Evolutionary conservation across 352 stramenopile species (phyloP), one percentile per base, ranked within the genome.

Genomic region (Pythium chondricola): DNA sequence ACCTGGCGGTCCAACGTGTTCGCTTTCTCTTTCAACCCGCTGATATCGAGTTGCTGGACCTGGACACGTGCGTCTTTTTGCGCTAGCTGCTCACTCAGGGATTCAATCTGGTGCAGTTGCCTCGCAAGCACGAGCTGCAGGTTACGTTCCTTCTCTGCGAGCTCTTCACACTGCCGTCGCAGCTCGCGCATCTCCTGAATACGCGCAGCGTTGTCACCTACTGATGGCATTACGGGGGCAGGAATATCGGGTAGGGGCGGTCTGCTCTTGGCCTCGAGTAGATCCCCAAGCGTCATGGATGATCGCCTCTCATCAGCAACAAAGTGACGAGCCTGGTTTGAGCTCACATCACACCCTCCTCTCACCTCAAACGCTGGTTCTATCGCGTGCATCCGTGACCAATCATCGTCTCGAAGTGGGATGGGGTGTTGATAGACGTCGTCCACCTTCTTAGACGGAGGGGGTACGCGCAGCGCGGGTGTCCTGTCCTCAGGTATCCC

Each of bases 401-500:
- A n/a, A n/a, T n/a, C n/a, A n/a, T n/a, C n/a, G n/a, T n/a, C n/a
- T n/a, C n/a, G n/a, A n/a, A n/a, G n/a, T n/a, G n/a, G n/a, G n/a
- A n/a, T n/a, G n/a, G n/a, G n/a, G n/a, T n/a, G n/a, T n/a, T n/a
- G n/a, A n/a, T n/a, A n/a, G n/a, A n/a, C n/a, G n/a, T n/a, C n/a
- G n/a, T n/a, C n/a, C n/a, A n/a, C n/a, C n/a, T n/a, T n/a, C n/a
- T n/a, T n/a, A n/a, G n/a, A n/a, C n/a, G n/a, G n/a, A n/a, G n/a
- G n/a, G n/a, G n/a, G n/a, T n/a, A n/a, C n/a, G n/a, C n/a, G n/a
- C n/a, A n/a, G n/a, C n/a, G n/a, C n/a, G n/a, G n/a, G n/a, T n/a
- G n/a, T n/a, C n/a, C n/a, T n/a, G n/a, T n/a, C n/a, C 8, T 63
- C 47, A 1, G 52, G 24, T 26, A 75, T 69, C 14, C 44, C 31